phyloP scores from a whole-genome alignment of 768 basidiomycete genomes.

The Arthromyces matolae region DNA sequence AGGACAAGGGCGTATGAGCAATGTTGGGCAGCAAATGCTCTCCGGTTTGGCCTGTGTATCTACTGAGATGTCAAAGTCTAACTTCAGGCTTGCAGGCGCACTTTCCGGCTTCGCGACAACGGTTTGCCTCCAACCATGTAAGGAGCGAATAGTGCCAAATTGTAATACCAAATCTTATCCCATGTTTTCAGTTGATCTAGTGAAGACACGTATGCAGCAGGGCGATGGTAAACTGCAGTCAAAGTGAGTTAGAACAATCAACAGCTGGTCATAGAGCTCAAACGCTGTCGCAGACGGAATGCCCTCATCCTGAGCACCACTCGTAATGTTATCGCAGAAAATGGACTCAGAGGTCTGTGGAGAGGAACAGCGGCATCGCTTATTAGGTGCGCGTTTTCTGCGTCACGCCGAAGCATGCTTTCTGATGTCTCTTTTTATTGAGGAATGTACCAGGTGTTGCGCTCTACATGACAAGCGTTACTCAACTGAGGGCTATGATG shows the following conservation, averaged over 20 bases:
- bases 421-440: not conserved
- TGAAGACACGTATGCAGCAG: slow-evolving; percentile 92
- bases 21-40: slow-evolving; percentile 63
- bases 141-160: slow-evolving; percentile 20
- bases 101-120: slow-evolving; percentile 77
- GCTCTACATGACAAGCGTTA: slow-evolving; percentile 84
- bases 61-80: not conserved
- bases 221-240: slow-evolving; percentile 46
- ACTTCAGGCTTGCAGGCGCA: slow-evolving; percentile 48
- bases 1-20: slow-evolving; percentile 44
- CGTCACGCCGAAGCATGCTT: not conserved
- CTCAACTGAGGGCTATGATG: slow-evolving; percentile 75
- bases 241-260: slow-evolving; percentile 30
- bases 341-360: slow-evolving; percentile 79
- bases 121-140: slow-evolving; percentile 73
- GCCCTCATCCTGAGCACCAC: slow-evolving; percentile 47
- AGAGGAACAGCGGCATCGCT: slow-evolving; percentile 83
- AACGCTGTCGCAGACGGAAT: slow-evolving; percentile 27
- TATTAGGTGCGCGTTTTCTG: slow-evolving; percentile 45
- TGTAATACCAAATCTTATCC: not conserved
- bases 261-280: not conserved
- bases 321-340: slow-evolving; percentile 52
- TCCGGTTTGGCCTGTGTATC: slow-evolving; percentile 43
- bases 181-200: slow-evolving; percentile 64
- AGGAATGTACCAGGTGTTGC: slow-evolving; percentile 95